These are phyloP conservation scores for Bidens hawaiensis DNA, from an alignment of 140 eudicot genomes.

Conservation along the genomic window DNA sequence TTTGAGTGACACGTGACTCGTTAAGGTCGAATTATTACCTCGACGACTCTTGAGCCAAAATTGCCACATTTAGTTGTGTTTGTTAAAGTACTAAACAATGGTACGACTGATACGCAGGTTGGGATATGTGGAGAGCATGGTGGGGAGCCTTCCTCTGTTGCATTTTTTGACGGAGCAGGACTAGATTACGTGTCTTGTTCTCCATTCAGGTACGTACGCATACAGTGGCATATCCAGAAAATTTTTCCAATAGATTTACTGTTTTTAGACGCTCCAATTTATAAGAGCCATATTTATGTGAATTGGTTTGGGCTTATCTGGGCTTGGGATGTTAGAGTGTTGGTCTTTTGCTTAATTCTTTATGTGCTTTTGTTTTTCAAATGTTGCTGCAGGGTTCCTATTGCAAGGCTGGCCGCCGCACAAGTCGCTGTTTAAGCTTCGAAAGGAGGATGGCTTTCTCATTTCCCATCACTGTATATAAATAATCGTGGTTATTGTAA, in stretches of 20 bases:
- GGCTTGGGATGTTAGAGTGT: not conserved
- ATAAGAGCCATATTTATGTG: too few species aligned
- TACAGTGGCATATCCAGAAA: too few species aligned
- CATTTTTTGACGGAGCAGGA: constrained; percentile 85
- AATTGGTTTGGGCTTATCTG: not conserved
- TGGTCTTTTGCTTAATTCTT: not conserved
- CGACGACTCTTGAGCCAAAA: not conserved
- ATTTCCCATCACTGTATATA: constrained; percentile 32
- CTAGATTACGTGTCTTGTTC: constrained; percentile 96
- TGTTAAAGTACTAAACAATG: constrained; percentile 12
- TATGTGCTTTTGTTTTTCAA: not conserved
- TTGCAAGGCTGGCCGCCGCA: constrained; percentile 97
- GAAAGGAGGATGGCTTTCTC: not conserved
- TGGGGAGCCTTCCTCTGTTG: constrained; percentile 98
- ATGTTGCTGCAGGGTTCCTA: constrained; percentile 70
- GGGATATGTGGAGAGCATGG: constrained; percentile 99
- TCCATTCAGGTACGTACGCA: constrained; percentile 66
- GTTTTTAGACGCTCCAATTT: too few species aligned
- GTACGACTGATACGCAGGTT: constrained; percentile 52
- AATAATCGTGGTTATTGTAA: constrained; percentile 15
- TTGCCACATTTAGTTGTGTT: not conserved
- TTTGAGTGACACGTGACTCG: not conserved
- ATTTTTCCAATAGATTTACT: too few species aligned
- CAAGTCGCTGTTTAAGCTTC: constrained; percentile 53
- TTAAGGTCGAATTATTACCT: not conserved